Evolutionary conservation across 305 asterid species (phyloP).

Genomic region (Solanum hybrid): DNA sequence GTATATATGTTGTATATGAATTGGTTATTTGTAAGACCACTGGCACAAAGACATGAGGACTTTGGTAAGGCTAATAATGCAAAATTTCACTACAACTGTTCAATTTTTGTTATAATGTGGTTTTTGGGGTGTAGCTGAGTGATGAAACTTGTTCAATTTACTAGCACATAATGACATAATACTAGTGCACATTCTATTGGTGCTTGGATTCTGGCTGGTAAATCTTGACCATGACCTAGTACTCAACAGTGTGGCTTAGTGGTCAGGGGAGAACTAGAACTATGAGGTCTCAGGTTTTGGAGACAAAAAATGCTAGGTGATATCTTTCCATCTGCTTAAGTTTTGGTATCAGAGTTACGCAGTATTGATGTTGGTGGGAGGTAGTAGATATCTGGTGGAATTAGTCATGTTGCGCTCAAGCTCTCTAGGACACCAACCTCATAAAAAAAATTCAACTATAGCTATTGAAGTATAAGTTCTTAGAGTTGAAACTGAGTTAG

Average conservation of each 20-base stretch:
- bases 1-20: background rate
- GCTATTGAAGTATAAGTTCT: background rate
- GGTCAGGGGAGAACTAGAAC: background rate
- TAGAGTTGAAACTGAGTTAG: background rate
- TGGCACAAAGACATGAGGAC: background rate
- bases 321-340: background rate
- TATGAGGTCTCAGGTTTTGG: background rate
- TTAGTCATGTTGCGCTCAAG: background rate
- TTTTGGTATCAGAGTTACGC: background rate
- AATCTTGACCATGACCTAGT: background rate
- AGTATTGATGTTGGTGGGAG: background rate
- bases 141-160: background rate
- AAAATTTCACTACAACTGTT: background rate
- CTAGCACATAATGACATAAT: background rate
- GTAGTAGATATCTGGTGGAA: background rate
- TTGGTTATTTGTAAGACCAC: background rate
- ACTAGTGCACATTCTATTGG: background rate
- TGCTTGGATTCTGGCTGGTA: background rate
- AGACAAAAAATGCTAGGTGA: background rate
- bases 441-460: background rate
- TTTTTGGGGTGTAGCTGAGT: background rate
- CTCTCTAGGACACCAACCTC: background rate
- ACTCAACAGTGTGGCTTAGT: background rate
- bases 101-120: background rate
- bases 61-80: background rate